phyloP scores from a whole-genome alignment of 176 grass and related monocot genomes.

The Rhynchospora breviuscula region DNA sequence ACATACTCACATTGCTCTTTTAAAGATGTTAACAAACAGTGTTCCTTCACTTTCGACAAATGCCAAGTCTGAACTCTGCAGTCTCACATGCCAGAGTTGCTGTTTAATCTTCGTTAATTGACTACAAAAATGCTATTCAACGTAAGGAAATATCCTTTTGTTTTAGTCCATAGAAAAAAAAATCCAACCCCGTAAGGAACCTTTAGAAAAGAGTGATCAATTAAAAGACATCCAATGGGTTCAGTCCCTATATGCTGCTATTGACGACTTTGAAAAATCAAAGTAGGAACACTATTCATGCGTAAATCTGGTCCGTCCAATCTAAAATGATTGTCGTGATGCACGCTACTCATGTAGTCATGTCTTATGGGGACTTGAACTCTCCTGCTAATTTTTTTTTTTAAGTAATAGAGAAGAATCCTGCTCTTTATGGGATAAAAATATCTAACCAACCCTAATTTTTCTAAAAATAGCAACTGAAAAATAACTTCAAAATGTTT shows the following conservation, averaged over 20 bases:
- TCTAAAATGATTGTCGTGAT: neutral
- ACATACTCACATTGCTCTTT: neutral
- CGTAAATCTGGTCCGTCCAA: neutral
- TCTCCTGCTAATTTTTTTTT: neutral
- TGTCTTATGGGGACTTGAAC: neutral
- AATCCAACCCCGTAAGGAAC: neutral
- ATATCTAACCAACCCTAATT: neutral
- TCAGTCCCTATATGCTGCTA: neutral
- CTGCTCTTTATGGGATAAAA: constrained; percentile 5
- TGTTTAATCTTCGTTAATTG: neutral
- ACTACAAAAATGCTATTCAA: neutral
- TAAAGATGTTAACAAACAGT: constrained; percentile 1
- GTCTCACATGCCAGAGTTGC: neutral
- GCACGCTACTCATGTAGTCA: neutral
- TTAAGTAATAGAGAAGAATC: neutral
- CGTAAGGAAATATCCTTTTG: constrained; percentile 8
- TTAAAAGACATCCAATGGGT: neutral
- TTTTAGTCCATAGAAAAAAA: neutral
- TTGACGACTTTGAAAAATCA: neutral
- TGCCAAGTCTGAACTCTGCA: neutral
- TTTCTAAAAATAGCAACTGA: constrained; percentile 1
- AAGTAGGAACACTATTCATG: neutral
- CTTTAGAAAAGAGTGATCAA: neutral
- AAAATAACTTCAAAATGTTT: neutral
- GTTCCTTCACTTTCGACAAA: constrained; percentile 4